Evolutionary conservation across 2,329 filamentous ascomycete genomes (phyloP).

Genomic region (Cercospora sesami): DNA sequence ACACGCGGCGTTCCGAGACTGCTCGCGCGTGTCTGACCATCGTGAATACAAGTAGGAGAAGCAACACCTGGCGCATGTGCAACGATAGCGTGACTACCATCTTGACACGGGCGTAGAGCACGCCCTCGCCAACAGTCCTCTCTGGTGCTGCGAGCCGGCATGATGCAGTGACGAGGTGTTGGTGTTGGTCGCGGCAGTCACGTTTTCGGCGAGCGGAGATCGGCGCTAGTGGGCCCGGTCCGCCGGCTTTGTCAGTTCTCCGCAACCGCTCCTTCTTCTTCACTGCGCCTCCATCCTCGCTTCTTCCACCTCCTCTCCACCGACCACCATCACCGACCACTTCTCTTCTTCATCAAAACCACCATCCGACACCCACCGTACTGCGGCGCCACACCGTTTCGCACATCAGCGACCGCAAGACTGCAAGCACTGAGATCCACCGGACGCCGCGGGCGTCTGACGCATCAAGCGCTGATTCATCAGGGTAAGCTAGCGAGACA

Average conservation of each 20-base stretch:
- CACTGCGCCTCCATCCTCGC: conserved; percentile 6
- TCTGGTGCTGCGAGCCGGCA: background rate
- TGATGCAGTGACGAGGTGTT: background rate
- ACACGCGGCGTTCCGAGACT: background rate
- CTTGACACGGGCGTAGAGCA: background rate
- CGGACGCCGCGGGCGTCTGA: conserved; percentile 16
- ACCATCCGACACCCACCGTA: background rate
- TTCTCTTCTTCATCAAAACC: conserved; percentile 4
- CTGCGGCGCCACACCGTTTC: background rate
- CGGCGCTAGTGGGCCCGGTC: background rate
- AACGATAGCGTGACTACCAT: background rate
- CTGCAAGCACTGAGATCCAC: background rate
- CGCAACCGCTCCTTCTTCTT: background rate
- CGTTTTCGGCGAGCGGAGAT: background rate
- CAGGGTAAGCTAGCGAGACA: conserved; percentile 19
- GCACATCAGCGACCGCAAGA: background rate
- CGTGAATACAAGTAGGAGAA: background rate
- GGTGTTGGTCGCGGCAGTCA: background rate
- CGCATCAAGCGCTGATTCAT: conserved; percentile 8
- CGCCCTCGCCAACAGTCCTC: background rate
- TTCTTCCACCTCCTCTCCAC: conserved; percentile 1
- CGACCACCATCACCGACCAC: background rate
- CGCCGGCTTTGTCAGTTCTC: conserved; percentile 9
- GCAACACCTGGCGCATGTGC: background rate
- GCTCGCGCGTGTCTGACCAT: background rate